These are phyloP conservation scores for Entamoeba histolytica DNA, from an alignment of 208 protist genomes.

Conservation along the genomic window DNA sequence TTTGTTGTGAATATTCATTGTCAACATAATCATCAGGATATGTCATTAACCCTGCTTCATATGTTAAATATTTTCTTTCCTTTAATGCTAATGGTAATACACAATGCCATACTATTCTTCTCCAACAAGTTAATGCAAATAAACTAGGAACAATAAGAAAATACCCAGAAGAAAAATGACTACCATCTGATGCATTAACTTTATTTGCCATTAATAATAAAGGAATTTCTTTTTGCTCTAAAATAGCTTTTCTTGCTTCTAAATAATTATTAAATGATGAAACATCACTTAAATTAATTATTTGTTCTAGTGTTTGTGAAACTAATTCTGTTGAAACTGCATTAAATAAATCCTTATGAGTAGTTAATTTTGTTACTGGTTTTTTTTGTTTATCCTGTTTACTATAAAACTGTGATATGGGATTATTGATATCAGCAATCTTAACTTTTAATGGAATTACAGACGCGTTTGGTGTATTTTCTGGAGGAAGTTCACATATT, in stretches of 20 bases:
- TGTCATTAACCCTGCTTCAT: not conserved
- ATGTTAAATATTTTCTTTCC: not conserved
- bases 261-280: too few relatives aligned
- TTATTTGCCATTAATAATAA: not conserved
- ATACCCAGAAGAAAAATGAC: not conserved
- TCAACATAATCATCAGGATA: not conserved
- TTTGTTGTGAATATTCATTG: not conserved
- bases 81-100: not conserved
- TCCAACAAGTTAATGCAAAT: not conserved
- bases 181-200: not conserved
- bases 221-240: not conserved
- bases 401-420: not conserved
- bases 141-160: not conserved
- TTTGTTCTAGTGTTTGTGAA: not conserved
- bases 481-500: not conserved
- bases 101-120: not conserved
- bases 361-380: not conserved
- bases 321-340: not conserved
- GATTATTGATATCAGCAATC: not conserved
- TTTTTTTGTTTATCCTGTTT: not conserved
- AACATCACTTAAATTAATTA: not conserved
- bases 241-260: too few relatives aligned
- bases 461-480: not conserved
- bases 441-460: not conserved
- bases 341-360: not conserved